A percentile compares a stretch with the other conserved stretches of the same genome.
phyloP scores from a whole-genome alignment of 129 eudicot species.

The Scalesia atractyloides region DNA sequence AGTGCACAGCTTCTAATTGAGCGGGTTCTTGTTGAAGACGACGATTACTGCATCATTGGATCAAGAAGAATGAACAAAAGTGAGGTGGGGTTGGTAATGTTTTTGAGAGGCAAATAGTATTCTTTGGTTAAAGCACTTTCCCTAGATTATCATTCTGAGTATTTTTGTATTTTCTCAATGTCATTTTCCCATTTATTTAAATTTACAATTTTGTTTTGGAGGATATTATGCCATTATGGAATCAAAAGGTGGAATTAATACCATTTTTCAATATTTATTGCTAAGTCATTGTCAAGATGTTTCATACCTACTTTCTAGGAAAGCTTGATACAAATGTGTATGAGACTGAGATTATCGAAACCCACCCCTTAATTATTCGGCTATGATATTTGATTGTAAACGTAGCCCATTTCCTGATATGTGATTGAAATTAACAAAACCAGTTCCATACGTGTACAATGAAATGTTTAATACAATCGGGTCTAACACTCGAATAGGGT shows the following conservation, averaged over 20 bases:
- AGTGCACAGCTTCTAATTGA: conserved; percentile 51
- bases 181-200: conserved; percentile 22
- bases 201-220: conserved; percentile 25
- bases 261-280: conserved; percentile 14
- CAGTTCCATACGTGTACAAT: background rate
- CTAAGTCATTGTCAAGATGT: background rate
- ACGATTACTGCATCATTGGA: conserved; percentile 19
- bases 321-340: background rate
- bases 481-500: too few species aligned
- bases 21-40: conserved; percentile 26
- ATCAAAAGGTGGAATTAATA: conserved; percentile 21
- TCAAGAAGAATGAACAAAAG: conserved; percentile 15
- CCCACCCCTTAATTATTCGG: background rate
- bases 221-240: conserved; percentile 19
- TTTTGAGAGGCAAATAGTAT: conserved; percentile 21
- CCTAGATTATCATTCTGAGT: conserved; percentile 24
- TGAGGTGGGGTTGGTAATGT: conserved; percentile 25
- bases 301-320: background rate
- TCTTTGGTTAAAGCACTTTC: conserved; percentile 11
- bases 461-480: background rate
- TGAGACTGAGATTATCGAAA: background rate
- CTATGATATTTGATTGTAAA: too few species aligned
- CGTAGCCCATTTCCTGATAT: background rate
- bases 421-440: background rate
- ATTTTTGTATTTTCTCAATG: conserved; percentile 18